Conservation (phyloP, 2,329 filamentous ascomycete genomes). For the Trichoderma sp. region DNA sequence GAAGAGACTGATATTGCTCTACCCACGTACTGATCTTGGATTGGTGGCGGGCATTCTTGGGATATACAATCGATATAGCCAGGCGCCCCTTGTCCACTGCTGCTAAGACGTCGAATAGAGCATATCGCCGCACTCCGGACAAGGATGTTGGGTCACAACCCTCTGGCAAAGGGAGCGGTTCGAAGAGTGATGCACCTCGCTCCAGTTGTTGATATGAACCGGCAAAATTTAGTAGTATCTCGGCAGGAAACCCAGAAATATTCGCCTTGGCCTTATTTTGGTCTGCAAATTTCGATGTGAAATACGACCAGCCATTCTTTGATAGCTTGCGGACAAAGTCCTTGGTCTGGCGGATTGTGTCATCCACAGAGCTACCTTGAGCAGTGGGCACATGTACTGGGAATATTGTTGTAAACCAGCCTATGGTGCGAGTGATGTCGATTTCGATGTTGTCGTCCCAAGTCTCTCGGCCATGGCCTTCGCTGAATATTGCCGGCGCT, state of each 20-base stretch:
- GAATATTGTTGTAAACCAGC: conserved; percentile 40
- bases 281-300: conserved; percentile 25
- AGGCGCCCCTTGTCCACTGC: background rate
- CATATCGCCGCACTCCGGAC: background rate
- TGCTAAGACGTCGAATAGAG: background rate
- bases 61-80: background rate
- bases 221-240: conserved; percentile 30
- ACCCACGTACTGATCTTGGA: background rate
- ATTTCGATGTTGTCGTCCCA: conserved; percentile 32
- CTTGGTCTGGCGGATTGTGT: conserved; percentile 27
- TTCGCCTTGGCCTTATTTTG: conserved; percentile 31
- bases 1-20: background rate
- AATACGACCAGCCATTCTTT: conserved; percentile 27
- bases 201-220: conserved; percentile 21
- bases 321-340: conserved; percentile 26
- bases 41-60: background rate
- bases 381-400: conserved; percentile 26
- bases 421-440: conserved; percentile 33
- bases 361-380: background rate
- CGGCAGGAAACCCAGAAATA: conserved; percentile 37
- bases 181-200: background rate
- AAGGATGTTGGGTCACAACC: background rate
- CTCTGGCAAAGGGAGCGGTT: background rate
- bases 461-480: conserved; percentile 38
- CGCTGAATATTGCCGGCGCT: conserved; percentile 32